Percentiles rank a stretch among this genome's conserved stretches.
Evolutionary conservation across 305 asterid species (phyloP).

Genomic region (Fraxinus sp.): DNA sequence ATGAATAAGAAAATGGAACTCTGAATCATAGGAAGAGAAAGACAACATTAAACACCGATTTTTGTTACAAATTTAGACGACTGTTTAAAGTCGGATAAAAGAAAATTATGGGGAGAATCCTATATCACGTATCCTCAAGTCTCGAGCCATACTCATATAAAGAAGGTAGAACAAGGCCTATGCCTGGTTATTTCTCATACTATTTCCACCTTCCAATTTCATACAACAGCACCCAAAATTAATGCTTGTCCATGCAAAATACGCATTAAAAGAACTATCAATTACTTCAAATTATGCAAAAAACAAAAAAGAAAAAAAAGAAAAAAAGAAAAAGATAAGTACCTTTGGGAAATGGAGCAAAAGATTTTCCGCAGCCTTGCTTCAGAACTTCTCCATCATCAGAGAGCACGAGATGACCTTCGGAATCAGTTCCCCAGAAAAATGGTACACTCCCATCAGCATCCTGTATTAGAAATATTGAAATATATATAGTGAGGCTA

Average conservation of each 20-base stretch:
- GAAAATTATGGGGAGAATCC: no score
- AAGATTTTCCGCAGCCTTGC: conserved; percentile 78
- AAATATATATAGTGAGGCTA: neutral
- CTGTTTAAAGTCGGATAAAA: no score
- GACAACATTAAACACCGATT: neutral
- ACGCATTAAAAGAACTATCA: neutral
- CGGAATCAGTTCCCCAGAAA: conserved; percentile 84
- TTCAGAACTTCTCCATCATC: conserved; percentile 65
- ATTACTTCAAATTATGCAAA: neutral
- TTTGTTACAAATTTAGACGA: neutral
- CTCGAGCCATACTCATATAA: neutral
- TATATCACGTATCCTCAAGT: neutral
- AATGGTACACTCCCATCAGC: conserved; percentile 78
- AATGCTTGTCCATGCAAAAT: neutral
- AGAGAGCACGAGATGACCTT: conserved; percentile 73
- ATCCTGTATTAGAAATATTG: conserved; percentile 45
- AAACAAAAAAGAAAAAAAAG: no score
- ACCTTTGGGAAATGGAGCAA: conserved; percentile 96
- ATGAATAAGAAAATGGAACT: neutral
- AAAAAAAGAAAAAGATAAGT: neutral
- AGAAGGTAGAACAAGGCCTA: neutral
- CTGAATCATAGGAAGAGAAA: neutral
- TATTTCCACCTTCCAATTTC: neutral
- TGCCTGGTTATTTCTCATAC: neutral
- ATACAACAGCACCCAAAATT: neutral